Base-by-base conservation (phyloP, 2,329 filamentous ascomycete genomes). In the Phaeosphaeriaceae sp. region DNA sequence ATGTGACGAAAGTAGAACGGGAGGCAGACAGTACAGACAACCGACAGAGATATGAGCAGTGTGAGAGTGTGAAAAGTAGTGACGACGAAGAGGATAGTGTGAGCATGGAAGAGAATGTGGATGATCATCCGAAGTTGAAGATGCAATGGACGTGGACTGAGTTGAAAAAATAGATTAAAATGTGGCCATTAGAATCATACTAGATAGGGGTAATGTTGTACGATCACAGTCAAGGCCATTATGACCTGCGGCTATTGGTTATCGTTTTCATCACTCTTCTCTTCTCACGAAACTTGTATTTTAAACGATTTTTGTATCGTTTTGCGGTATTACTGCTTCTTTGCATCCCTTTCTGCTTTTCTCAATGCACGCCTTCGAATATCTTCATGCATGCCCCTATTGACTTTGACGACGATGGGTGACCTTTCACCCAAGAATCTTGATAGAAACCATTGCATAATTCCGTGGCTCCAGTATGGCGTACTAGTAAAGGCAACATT, bases 401-500 rank as follows among this genome's bases (percentile, higher is more conserved):
- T 90, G 63, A 83, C 75, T 11, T 77, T 76, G 37, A 88, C 73
- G n/a, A 86, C 79, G 29, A 82, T 68, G 21, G 74, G 72, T 61
- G 78, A 83, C 72, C 83, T 83, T 34, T 83, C 75, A 1, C 86
- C 86, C 30, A 83, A 72, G 42, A 87, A 78, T 26, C 79, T 81
- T 47, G 80, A 80, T 45, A 97, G 79, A 48, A 85, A 84, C 88
- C 90, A 97, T 58, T 93, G 87, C 86, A 97, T 89, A 45, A 95
- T 70, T 0, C 87, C 90, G 74, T 99, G 94, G 59, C 84, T 89
- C 92, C 92, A 97, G 79, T 88, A 97, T 0, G 94, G 95, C 2
- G 92, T 95, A 66, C 90, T 93, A 29, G 90, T 96, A 75, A 88
- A 88, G 5, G 88, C 85, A 48, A 91, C 88, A 11, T 84, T 83